Conservation (phyloP, 2,329 filamentous ascomycete species). For the Beauveria rudraprayagi region DNA sequence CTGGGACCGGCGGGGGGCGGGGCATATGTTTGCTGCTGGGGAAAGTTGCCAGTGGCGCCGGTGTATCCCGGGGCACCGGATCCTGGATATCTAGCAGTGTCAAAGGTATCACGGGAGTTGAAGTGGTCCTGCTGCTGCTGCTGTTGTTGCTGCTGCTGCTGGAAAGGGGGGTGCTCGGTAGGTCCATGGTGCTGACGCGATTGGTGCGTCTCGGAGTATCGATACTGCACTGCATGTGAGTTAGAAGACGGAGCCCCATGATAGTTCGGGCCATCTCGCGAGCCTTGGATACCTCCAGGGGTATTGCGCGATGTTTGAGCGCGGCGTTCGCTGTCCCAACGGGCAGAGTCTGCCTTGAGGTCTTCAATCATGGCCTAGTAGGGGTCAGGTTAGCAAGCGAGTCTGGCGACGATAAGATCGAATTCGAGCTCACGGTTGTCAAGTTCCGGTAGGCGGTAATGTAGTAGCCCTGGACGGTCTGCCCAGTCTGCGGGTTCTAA, state of each 20-base stretch:
- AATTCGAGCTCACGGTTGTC: slow-evolving; percentile 54
- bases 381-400: slow-evolving; percentile 12
- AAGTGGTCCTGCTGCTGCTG: slow-evolving; percentile 26
- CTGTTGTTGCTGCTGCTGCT: slow-evolving; percentile 13
- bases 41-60: slow-evolving; percentile 33
- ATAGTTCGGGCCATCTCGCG: slow-evolving; percentile 39
- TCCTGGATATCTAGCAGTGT: slow-evolving; percentile 42
- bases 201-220: slow-evolving; percentile 44
- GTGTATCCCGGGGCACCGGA: slow-evolving; percentile 42
- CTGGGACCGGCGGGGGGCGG: slow-evolving; percentile 23
- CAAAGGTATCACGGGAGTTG: slow-evolving; percentile 32
- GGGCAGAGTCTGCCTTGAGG: slow-evolving; percentile 52
- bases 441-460: slow-evolving; percentile 73
- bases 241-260: slow-evolving; percentile 48
- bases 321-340: slow-evolving; percentile 54
- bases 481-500: slow-evolving; percentile 47
- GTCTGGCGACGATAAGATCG: neutral
- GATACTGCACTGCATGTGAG: slow-evolving; percentile 50
- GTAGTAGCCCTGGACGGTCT: slow-evolving; percentile 63
- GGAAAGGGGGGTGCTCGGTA: slow-evolving; percentile 28
- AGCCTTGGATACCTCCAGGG: slow-evolving; percentile 50
- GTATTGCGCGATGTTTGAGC: slow-evolving; percentile 45
- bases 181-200: slow-evolving; percentile 42
- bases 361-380: slow-evolving; percentile 54
- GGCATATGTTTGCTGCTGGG: slow-evolving; percentile 19